Conservation (phyloP, 495 filamentous ascomycete species). For the Penicillium paradoxum region DNA sequence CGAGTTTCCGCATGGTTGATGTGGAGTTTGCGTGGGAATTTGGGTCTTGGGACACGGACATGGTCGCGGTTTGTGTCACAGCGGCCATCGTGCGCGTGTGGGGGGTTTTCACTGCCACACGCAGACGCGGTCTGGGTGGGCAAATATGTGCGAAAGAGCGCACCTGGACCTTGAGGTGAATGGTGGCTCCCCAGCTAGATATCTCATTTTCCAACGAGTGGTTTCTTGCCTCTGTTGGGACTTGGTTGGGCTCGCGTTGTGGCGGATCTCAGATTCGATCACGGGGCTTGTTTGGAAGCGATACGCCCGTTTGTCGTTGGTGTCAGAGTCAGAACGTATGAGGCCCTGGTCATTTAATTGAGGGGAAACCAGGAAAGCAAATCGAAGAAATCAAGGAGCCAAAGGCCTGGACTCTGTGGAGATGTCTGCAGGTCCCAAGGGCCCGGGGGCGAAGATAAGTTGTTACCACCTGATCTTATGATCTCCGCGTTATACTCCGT, state of each 20-base stretch:
- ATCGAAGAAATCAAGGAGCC: not conserved
- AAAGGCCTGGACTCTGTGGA: not conserved
- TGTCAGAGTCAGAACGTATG: no score
- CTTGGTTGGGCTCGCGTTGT: not conserved
- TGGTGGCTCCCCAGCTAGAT: conserved; percentile 21
- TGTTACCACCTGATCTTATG: no score
- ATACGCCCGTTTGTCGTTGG: no score
- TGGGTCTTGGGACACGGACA: not conserved
- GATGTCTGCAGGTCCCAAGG: no score
- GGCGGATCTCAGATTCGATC: not conserved
- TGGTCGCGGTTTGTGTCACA: conserved; percentile 17
- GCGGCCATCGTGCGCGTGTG: conserved; percentile 19
- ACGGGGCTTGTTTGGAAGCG: not conserved
- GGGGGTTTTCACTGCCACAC: conserved; percentile 23
- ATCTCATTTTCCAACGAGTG: conserved; percentile 35
- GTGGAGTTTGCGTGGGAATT: conserved; percentile 2
- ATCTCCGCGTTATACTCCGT: no score
- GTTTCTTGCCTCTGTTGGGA: not conserved
- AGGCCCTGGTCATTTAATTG: no score
- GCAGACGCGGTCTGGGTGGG: conserved; percentile 5
- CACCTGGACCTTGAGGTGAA: conserved; percentile 32
- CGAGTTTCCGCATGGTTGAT: conserved; percentile 14
- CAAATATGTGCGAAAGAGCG: conserved; percentile 10
- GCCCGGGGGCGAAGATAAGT: not conserved
- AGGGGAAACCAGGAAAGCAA: no score